Conservation (phyloP, 2,329 filamentous ascomycete genomes). For the Trichoderma harzianum region DNA sequence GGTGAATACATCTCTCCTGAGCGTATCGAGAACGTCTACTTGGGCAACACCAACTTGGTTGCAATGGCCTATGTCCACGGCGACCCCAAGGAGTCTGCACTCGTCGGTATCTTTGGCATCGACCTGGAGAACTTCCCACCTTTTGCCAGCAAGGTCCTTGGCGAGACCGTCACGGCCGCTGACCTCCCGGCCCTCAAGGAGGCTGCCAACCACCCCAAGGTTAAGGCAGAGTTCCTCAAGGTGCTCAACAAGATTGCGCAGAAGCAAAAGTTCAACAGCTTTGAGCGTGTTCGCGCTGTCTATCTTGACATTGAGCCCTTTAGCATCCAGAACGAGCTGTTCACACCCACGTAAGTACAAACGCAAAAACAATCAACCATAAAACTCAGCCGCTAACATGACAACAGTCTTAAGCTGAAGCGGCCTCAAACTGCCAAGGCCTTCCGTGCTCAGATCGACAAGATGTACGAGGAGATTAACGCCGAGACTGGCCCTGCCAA, state of each 20-base stretch:
- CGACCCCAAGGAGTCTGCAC: slow-evolving; percentile 73
- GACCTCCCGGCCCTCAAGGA: slow-evolving; percentile 66
- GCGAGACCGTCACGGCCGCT: slow-evolving; percentile 58
- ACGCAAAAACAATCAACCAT: not conserved
- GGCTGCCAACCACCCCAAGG: slow-evolving; percentile 64
- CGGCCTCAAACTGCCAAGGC: slow-evolving; percentile 53
- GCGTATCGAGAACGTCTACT: slow-evolving; percentile 91
- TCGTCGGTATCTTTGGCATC: slow-evolving; percentile 86
- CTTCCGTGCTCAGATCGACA: slow-evolving; percentile 51
- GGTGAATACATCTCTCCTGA: slow-evolving; percentile 98
- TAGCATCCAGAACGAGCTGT: slow-evolving; percentile 83
- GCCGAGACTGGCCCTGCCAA: slow-evolving; percentile 37
- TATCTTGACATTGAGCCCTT: slow-evolving; percentile 84
- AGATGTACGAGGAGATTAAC: slow-evolving; percentile 55
- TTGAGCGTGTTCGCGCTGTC: slow-evolving; percentile 75
- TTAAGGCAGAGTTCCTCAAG: slow-evolving; percentile 72
- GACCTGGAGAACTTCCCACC: slow-evolving; percentile 79
- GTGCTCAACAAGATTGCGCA: slow-evolving; percentile 75
- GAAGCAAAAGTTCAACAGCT: slow-evolving; percentile 87
- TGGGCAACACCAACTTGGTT: slow-evolving; percentile 75
- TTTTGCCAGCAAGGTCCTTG: slow-evolving; percentile 75
- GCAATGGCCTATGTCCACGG: slow-evolving; percentile 87
- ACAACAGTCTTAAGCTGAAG: slow-evolving; percentile 56
- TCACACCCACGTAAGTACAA: slow-evolving; percentile 76
- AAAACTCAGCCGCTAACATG: slow-evolving; percentile 20